A percentile compares a stretch with the other conserved stretches of the same genome.
phyloP scores from a whole-genome alignment of 768 basidiomycete genomes.

The Lyophyllum semitale region DNA sequence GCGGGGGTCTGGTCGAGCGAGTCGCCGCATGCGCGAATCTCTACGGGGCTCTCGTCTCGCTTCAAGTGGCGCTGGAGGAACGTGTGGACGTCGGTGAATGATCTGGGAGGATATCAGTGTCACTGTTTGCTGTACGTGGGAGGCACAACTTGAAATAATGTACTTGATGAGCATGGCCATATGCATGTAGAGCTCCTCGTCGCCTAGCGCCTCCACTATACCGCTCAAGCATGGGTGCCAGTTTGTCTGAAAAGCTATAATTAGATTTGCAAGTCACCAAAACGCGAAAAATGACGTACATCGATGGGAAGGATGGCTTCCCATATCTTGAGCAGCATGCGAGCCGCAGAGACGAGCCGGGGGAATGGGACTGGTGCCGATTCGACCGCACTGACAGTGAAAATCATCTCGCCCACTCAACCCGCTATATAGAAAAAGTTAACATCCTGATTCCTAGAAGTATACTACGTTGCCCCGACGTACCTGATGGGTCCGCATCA shows the following conservation, averaged over 20 bases:
- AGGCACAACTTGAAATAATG: too few species aligned
- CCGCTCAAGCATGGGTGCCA: conserved; percentile 64
- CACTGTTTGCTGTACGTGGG: too few species aligned
- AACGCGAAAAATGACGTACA: conserved; percentile 37
- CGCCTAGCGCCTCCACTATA: too few species aligned
- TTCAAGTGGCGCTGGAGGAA: conserved; percentile 78
- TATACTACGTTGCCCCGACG: too few species aligned
- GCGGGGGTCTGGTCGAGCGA: conserved; percentile 58
- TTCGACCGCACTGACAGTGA: too few species aligned
- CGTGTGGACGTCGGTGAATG: conserved; percentile 44
- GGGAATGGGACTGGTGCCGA: conserved; percentile 60
- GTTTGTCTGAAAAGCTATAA: conserved; percentile 55
- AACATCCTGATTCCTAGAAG: too few species aligned
- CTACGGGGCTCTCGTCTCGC: conserved; percentile 63
- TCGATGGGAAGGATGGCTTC: conserved; percentile 60
- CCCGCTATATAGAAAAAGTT: too few species aligned
- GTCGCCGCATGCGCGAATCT: conserved; percentile 53
- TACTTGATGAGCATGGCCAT: conserved; percentile 53
- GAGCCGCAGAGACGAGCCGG: conserved; percentile 54
- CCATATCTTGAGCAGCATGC: conserved; percentile 63
- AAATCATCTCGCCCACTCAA: too few species aligned
- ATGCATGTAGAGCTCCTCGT: conserved; percentile 50
- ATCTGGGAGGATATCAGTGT: conserved; percentile 22
- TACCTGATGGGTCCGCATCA: conserved; percentile 37
- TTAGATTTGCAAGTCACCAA: not conserved